Percentiles rank a stretch among this genome's conserved stretches.
Conservation (phyloP, 1,284 basidiomycete species). For the Cutaneotrichosporon dermatis region DNA sequence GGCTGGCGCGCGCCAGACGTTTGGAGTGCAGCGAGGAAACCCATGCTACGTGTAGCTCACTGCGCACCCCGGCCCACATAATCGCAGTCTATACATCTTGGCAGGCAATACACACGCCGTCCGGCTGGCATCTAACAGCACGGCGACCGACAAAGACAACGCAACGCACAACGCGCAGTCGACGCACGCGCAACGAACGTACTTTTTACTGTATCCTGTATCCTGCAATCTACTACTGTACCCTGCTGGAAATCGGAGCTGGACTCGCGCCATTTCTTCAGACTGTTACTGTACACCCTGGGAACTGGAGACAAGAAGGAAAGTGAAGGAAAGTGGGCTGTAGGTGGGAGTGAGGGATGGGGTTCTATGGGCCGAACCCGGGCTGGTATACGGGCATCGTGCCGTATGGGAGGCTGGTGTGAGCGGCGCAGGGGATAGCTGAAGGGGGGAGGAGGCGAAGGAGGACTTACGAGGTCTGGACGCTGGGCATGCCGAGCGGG, state of each 20-base stretch:
- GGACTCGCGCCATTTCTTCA: background rate
- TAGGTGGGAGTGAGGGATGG: background rate
- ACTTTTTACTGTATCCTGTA: background rate
- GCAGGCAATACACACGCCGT: constrained; percentile 1
- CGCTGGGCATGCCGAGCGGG: background rate
- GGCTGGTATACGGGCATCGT: constrained; percentile 3
- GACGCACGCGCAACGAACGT: background rate
- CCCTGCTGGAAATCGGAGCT: background rate
- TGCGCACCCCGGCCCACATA: background rate
- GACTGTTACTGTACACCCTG: background rate
- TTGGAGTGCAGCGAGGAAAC: too few species aligned
- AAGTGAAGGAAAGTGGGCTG: background rate
- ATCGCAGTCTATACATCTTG: background rate
- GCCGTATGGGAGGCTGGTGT: background rate
- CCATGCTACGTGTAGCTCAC: too few species aligned
- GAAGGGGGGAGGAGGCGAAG: background rate
- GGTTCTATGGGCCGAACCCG: constrained; percentile 2
- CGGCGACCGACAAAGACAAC: background rate
- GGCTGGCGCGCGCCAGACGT: too few species aligned
- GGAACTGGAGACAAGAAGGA: background rate
- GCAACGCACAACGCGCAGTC: background rate
- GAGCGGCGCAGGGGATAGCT: background rate
- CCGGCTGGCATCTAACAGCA: background rate
- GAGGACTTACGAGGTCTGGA: background rate
- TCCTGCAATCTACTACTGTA: background rate